Evolutionary conservation across 805 yeast species (phyloP).

Genomic region (Phaffomyces opuntiae): DNA sequence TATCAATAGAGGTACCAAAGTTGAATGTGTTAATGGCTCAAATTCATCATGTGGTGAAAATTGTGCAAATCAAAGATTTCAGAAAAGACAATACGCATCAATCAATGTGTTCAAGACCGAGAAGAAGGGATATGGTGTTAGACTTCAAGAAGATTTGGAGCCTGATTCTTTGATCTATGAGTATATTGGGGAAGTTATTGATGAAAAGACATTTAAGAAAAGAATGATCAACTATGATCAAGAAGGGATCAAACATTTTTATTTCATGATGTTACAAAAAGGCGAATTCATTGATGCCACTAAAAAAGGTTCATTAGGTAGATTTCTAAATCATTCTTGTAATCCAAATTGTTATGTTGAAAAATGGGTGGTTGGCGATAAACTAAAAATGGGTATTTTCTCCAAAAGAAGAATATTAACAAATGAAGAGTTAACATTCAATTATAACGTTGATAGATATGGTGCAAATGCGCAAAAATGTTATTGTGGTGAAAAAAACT

Average conservation of each 20-base stretch:
- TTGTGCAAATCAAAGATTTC: slow-evolving; percentile 88
- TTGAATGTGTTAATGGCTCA: slow-evolving; percentile 77
- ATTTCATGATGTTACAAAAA: slow-evolving; percentile 92
- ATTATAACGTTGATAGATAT: slow-evolving; percentile 89
- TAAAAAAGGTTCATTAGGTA: slow-evolving; percentile 74
- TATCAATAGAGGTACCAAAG: slow-evolving; percentile 85
- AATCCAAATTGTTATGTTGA: slow-evolving; percentile 92
- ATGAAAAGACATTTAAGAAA: slow-evolving; percentile 63
- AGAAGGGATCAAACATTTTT: slow-evolving; percentile 69
- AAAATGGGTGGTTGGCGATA: slow-evolving; percentile 93
- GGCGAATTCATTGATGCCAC: slow-evolving; percentile 96
- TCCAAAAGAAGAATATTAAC: slow-evolving; percentile 61
- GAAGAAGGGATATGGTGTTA: slow-evolving; percentile 82
- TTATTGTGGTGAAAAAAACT: slow-evolving; percentile 87
- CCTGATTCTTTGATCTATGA: slow-evolving; percentile 78
- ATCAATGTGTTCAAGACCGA: slow-evolving; percentile 83
- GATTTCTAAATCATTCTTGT: slow-evolving; percentile 94
- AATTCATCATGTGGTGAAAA: slow-evolving; percentile 56
- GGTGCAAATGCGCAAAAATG: slow-evolving; percentile 94
- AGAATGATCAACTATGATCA: slow-evolving; percentile 72
- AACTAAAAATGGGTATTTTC: slow-evolving; percentile 90
- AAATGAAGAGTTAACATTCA: slow-evolving; percentile 84
- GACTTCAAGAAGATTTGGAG: slow-evolving; percentile 54
- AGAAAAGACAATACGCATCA: slow-evolving; percentile 60
- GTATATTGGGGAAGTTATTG: slow-evolving; percentile 90